A percentile compares a stretch with the other conserved stretches of the same genome.
These are phyloP conservation scores for Areca catechu DNA, from an alignment of 176 grass and related monocot genomes.

Conservation along the genomic window DNA sequence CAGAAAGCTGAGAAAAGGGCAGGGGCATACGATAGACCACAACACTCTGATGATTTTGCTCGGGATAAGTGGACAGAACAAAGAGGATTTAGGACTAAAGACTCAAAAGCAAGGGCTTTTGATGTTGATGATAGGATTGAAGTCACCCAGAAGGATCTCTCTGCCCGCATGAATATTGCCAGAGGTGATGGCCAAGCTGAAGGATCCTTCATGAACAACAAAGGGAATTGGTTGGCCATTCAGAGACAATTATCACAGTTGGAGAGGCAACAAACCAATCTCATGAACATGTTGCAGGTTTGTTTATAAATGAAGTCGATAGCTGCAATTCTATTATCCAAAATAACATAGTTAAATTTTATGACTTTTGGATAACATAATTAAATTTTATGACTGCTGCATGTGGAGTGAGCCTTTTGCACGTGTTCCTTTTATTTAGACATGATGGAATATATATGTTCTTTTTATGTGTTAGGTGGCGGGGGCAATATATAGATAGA, in stretches of 20 bases:
- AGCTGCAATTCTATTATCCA: too few species aligned
- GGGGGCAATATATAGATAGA: too few species aligned
- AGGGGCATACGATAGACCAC: constrained; percentile 5
- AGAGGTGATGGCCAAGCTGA: constrained; percentile 33
- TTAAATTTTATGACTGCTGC: too few species aligned
- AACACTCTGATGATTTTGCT: constrained; percentile 7
- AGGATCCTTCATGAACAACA: constrained; percentile 65
- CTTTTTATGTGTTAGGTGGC: too few species aligned
- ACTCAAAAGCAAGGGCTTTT: constrained; percentile 53
- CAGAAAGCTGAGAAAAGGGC: constrained; percentile 37
- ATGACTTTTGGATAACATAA: too few species aligned
- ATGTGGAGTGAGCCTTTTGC: too few species aligned
- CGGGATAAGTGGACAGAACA: constrained; percentile 45
- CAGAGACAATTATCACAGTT: constrained; percentile 75
- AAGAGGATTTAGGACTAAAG: constrained; percentile 47
- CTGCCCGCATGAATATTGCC: constrained; percentile 29
- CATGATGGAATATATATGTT: too few species aligned
- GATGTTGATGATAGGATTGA: constrained; percentile 49
- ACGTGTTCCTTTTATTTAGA: too few species aligned
- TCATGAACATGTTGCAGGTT: constrained; percentile 99
- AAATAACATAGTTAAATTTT: too few species aligned
- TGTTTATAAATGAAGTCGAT: not conserved
- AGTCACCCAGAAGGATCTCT: constrained; percentile 39
- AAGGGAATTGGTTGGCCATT: constrained; percentile 72
- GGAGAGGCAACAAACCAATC: constrained; percentile 90